These are phyloP conservation scores for Ascochyta lentis DNA, from an alignment of 2,329 filamentous ascomycete genomes.

Conservation along the genomic window DNA sequence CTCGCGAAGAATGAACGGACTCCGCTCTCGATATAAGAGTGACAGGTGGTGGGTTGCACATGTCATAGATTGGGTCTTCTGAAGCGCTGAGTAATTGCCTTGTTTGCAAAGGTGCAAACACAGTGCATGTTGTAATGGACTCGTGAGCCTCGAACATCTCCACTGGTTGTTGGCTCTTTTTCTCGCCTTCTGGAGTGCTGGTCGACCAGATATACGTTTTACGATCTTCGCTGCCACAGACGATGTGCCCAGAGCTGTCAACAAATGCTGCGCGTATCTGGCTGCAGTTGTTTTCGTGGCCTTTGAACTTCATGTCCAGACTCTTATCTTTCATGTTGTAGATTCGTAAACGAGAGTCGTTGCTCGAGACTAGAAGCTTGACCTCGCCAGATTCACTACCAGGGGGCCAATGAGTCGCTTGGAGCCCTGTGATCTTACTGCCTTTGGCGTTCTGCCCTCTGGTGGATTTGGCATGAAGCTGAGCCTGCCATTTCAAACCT, in stretches of 20 bases:
- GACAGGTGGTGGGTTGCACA: slow-evolving; percentile 93
- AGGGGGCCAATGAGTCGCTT: slow-evolving; percentile 69
- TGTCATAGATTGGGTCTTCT: slow-evolving; percentile 91
- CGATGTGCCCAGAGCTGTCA: slow-evolving; percentile 83
- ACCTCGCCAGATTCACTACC: slow-evolving; percentile 68
- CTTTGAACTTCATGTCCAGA: slow-evolving; percentile 87
- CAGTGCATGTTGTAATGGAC: slow-evolving; percentile 85
- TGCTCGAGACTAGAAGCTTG: slow-evolving; percentile 89
- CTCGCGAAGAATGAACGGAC: slow-evolving; percentile 58
- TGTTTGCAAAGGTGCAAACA: slow-evolving; percentile 82
- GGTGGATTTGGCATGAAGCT: slow-evolving; percentile 92
- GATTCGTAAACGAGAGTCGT: slow-evolving; percentile 88
- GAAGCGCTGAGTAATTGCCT: slow-evolving; percentile 79
- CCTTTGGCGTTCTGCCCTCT: slow-evolving; percentile 93
- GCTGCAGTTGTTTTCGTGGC: slow-evolving; percentile 86
- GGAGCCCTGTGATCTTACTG: slow-evolving; percentile 95
- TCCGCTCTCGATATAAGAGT: slow-evolving; percentile 79
- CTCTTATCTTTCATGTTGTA: slow-evolving; percentile 88
- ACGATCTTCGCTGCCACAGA: slow-evolving; percentile 91
- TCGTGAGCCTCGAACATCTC: slow-evolving; percentile 93
- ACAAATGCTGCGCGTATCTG: slow-evolving; percentile 91
- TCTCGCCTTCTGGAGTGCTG: slow-evolving; percentile 64
- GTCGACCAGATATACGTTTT: slow-evolving; percentile 90
- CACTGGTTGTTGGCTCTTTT: slow-evolving; percentile 79
- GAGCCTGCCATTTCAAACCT: slow-evolving; percentile 79